A percentile compares a stretch with the other conserved stretches of the same genome.
phyloP scores from a whole-genome alignment of 192 early-diverging fungal genomes.

The Linnemannia hyalina region DNA sequence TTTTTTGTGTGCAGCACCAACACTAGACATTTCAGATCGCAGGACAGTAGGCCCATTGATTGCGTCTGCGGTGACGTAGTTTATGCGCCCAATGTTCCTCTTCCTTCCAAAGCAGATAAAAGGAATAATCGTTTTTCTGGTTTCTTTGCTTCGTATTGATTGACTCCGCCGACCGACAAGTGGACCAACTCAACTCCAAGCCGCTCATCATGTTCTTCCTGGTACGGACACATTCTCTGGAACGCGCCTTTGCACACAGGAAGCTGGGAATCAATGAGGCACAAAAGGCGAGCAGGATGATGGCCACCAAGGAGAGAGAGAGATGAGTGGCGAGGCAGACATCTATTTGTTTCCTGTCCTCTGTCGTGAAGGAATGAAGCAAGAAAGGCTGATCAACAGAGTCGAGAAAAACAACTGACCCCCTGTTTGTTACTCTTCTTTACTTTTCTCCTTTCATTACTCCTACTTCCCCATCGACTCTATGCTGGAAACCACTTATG shows the following conservation, averaged over 20 bases:
- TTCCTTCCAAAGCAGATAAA: background rate
- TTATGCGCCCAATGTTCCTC: background rate
- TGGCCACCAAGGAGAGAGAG: background rate
- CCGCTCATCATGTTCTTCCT: slow-evolving; percentile 2
- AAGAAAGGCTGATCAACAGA: background rate
- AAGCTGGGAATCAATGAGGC: background rate
- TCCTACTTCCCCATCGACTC: background rate
- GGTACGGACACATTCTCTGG: background rate
- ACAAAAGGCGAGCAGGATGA: background rate
- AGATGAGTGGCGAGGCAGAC: background rate
- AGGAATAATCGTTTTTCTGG: background rate
- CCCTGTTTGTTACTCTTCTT: background rate
- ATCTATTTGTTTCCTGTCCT: background rate
- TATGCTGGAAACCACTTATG: background rate
- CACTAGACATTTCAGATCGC: too few relatives aligned
- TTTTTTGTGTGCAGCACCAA: too few relatives aligned
- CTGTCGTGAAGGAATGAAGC: background rate
- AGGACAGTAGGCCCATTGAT: too few relatives aligned
- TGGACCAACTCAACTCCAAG: background rate
- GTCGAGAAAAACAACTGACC: background rate
- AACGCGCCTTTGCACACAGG: too few relatives aligned
- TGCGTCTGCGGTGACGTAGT: background rate
- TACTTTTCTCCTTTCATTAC: background rate
- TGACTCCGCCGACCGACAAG: background rate
- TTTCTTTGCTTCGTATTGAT: background rate